Base-by-base conservation (phyloP, 75 land plant genomes). In the Azolla pinnata region DNA sequence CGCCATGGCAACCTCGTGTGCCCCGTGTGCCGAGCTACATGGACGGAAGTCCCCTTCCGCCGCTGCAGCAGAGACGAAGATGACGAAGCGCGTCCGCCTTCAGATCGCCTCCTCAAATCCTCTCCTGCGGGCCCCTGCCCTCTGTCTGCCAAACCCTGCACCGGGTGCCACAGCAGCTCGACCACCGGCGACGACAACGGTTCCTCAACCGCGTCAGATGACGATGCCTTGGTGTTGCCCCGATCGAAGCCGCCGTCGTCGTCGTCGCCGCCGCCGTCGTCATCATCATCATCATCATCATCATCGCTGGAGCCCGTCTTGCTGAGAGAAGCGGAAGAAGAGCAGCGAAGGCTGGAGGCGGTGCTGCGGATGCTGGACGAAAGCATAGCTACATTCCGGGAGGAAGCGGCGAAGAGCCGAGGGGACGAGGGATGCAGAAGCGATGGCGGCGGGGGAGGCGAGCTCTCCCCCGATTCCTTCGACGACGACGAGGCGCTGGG, bases 1-100 rank as follows among this genome's bases (percentile, higher is more conserved):
- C 69, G 76, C 29, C 87, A 86, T 62, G 90, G 90, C 31, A 86
- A 63, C 47, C 64, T 78, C 10, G 75, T 78, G 4, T 86, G 90
- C 57, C 90, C 90, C 4, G 79, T 86, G 33, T 86, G 90, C 73
- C 75, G 90, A 3, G 83, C 90, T 1, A 67, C 74, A 20, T 86
- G 87, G 87, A 71, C 75, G 4, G 79, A 83, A 47, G 71, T 86
- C 38, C 90, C 87, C 24, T 77, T 40, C 42, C 67, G 2, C 61
- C 74, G 17, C 64, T 45, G 9, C 44, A n/a, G n/a, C n/a, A n/a
- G n/a, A n/a, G n/a, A n/a, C n/a, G n/a, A n/a, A n/a, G n/a, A n/a
- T n/a, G n/a, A n/a, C n/a, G n/a, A n/a, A n/a, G n/a, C n/a, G n/a
- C n/a, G n/a, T n/a, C n/a, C n/a, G n/a, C n/a, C n/a, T n/a, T n/a